A percentile compares a stretch with the other conserved stretches of the same genome.
Evolutionary conservation across 192 early-diverging fungal species (phyloP).

Genomic region (Phlyctochytrium bullatum): DNA sequence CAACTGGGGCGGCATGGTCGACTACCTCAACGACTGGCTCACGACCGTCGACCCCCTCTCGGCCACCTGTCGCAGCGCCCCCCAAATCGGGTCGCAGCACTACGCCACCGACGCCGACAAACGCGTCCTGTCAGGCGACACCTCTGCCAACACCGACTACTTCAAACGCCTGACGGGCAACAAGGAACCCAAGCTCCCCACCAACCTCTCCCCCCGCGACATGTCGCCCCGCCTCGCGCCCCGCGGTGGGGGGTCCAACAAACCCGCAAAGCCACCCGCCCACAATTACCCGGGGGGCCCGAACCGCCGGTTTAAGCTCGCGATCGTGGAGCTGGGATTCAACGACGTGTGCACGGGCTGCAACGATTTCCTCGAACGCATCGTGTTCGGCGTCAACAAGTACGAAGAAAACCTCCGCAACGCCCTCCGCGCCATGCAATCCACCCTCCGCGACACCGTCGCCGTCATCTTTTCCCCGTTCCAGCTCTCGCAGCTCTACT

Average conservation of each 20-base stretch:
- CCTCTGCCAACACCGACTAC: not conserved
- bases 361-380: slow-evolving; percentile 1
- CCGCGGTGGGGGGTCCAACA: no score
- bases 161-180: no score
- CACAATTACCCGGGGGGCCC: no score
- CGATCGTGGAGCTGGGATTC: slow-evolving; percentile 51
- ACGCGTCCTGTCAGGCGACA: not conserved
- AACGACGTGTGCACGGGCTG: slow-evolving; percentile 54
- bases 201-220: no score
- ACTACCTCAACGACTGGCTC: slow-evolving; percentile 1
- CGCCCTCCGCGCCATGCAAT: not conserved
- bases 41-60: slow-evolving; percentile 2
- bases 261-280: no score
- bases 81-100: not conserved
- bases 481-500: not conserved
- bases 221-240: no score
- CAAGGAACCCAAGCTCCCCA: no score
- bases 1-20: not conserved
- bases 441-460: not conserved
- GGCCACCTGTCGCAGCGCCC: no score
- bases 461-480: not conserved
- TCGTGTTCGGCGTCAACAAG: slow-evolving; percentile 14
- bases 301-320: slow-evolving; percentile 45
- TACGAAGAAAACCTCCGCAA: not conserved
- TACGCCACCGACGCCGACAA: not conserved